These are phyloP conservation scores for Chenopodium album DNA, from an alignment of 148 eudicot genomes.

Conservation along the genomic window DNA sequence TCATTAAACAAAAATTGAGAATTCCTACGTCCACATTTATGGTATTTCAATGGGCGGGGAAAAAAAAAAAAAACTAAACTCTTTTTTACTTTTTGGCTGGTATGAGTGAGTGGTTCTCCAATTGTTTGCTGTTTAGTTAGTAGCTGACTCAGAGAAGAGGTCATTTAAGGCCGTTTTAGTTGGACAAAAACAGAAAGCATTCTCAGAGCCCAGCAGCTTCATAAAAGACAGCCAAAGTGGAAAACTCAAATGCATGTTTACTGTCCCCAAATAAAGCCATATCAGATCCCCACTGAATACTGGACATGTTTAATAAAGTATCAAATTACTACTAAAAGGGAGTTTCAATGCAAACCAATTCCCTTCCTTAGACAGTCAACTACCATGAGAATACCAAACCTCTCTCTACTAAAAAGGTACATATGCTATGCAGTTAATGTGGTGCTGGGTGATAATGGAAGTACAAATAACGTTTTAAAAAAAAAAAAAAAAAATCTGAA, in stretches of 20 bases:
- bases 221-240: not conserved
- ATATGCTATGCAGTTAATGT: slow-evolving; percentile 8
- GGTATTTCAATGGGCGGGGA: too few species aligned
- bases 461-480: not conserved
- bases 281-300: not conserved
- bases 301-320: not conserved
- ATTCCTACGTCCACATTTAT: too few species aligned
- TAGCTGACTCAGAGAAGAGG: not conserved
- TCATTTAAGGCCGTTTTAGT: not conserved
- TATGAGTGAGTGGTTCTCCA: not conserved
- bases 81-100: not conserved
- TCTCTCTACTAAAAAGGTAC: not conserved
- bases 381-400: not conserved
- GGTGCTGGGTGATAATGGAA: not conserved
- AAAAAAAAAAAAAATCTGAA: not conserved
- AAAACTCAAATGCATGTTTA: not conserved
- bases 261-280: not conserved
- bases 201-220: not conserved
- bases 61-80: too few species aligned
- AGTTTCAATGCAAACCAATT: not conserved
- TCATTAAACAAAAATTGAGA: too few species aligned
- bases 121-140: not conserved
- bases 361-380: not conserved
- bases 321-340: not conserved
- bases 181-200: not conserved